Base-by-base conservation (phyloP, 83 land plant species). In the Thuja plicata region DNA sequence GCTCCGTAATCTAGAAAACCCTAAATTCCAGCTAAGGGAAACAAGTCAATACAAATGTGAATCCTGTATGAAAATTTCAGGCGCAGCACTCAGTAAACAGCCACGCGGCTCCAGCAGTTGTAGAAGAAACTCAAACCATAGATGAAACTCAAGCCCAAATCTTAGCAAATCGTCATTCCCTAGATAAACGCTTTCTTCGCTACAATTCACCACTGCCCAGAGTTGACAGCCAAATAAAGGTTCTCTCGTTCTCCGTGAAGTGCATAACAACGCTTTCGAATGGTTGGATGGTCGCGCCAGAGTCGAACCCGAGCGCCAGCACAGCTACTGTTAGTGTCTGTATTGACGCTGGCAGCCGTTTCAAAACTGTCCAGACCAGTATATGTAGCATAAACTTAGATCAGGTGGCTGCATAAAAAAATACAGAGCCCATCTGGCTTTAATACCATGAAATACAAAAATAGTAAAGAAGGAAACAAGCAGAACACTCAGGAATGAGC, bases 311-410 rank as follows among this genome's bases (percentile, higher is more conserved):
- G 41, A 89, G 94, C 12, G 92, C 94, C 74, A 88, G 73, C 79
- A 96, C 97, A 16, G 99, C 99, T 78, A 96, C 98, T 1, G 96
- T 97, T 71, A 98, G 98, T 12, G 98, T 97, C 38, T 97, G 97
- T 96, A 96, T 97, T 90, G 99, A 97, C 81, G 96, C 99, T 13
- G 99, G 99, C n/a, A 96, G 98, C 88, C 91, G 99, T 81, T 97
- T 93, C 88, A 97, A 97, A 94, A 92, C 94, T 54, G 96, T 92
- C 0, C 92, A 91, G 90, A 94, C 96, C 38, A 97, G 95, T 81
- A 98, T 43, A 43, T 2, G 5, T 3, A 41, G 43, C 43, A 43
- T 43, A 2, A 43, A 43, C 43, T 41, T 41, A 43, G 4, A 43
- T n/a, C n/a, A n/a, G n/a, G n/a, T n/a, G n/a, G 45, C 45, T 41